Base-by-base conservation (phyloP, 164 flowering plant genomes). In the Saururus chinensis region DNA sequence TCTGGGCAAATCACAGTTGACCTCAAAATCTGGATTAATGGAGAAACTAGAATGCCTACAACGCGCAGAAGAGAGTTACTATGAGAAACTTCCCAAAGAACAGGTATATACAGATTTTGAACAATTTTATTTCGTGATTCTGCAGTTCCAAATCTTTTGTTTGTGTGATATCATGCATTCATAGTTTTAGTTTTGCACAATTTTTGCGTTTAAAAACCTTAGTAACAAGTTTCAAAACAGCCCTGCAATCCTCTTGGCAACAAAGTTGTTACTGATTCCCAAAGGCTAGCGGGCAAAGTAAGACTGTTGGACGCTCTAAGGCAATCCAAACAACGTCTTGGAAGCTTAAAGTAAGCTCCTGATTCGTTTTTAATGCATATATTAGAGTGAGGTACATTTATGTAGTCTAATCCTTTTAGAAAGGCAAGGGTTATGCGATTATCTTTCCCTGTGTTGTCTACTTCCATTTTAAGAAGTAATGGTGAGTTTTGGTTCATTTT, bases 51-150 rank as follows among this genome's bases (percentile, higher is more conserved):
- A 82, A 48, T 61, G 79, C 59, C 75, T 89, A 74, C 76, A 87
- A 74, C 83, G 76, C 30, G 91, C 91, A 37, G 98, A 92, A 76
- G 98, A 89, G 74, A 74, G 65, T 26, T 85, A 84, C 74, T 78
- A 87, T 59, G 74, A 69, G 70, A 78, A 73, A 40, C 71, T 73
- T 56, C 67, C 75, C 61, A 72, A 74, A 17, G 81, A 81, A 55
- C 76, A 84, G 95, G 96, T 81, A 16, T n/a, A 4, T 60, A 45
- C 9, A 51, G 49, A 63, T 59, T 17, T 45, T 45, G 49, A 12
- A 12, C 17, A 45, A 45, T 45, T 45, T 12, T 12, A 17, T 45
- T n/a, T 45, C 17, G 17, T 17, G 14, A 4, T 45, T 45, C 11
- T 12, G 49, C 17, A 45, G 49, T 45, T 45, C n/a, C 17, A 17